These are phyloP conservation scores for Xanthoconium separans DNA, from an alignment of 1,284 basidiomycete genomes.

Conservation along the genomic window DNA sequence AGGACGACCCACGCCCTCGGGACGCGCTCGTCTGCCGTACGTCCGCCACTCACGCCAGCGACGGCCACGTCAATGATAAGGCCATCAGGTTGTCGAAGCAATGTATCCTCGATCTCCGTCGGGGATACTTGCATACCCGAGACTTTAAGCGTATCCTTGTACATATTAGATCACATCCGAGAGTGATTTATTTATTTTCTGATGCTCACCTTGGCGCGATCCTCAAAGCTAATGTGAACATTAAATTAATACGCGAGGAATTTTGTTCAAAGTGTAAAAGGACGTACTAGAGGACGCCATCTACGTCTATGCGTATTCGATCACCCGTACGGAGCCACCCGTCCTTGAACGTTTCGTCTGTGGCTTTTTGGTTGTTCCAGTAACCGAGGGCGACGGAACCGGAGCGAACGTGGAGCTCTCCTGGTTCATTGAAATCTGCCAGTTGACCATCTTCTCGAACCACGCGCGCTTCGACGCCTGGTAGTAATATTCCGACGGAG, in stretches of 20 bases:
- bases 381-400: slow-evolving; percentile 62
- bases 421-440: slow-evolving; percentile 55
- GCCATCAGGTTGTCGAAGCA: slow-evolving; percentile 56
- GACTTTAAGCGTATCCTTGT: slow-evolving; percentile 70
- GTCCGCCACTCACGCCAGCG: slow-evolving; percentile 67
- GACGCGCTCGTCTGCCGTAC: slow-evolving; percentile 63
- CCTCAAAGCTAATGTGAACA: slow-evolving; percentile 21
- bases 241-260: background rate
- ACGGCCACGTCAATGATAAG: slow-evolving; percentile 63
- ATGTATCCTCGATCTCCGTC: slow-evolving; percentile 64
- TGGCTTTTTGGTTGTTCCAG: slow-evolving; percentile 67
- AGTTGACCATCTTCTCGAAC: slow-evolving; percentile 60
- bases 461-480: slow-evolving; percentile 62
- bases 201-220: slow-evolving; percentile 28
- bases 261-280: background rate
- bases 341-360: slow-evolving; percentile 58
- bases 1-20: slow-evolving; percentile 76
- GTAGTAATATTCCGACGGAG: slow-evolving; percentile 57
- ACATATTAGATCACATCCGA: slow-evolving; percentile 3
- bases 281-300: slow-evolving; percentile 65
- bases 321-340: slow-evolving; percentile 78
- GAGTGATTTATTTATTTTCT: too few species aligned
- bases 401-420: slow-evolving; percentile 62
- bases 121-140: slow-evolving; percentile 76
- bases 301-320: slow-evolving; percentile 55